These are phyloP conservation scores for Cladorrhinum sp. DNA, from an alignment of 2,329 filamentous ascomycete genomes.

Conservation along the genomic window DNA sequence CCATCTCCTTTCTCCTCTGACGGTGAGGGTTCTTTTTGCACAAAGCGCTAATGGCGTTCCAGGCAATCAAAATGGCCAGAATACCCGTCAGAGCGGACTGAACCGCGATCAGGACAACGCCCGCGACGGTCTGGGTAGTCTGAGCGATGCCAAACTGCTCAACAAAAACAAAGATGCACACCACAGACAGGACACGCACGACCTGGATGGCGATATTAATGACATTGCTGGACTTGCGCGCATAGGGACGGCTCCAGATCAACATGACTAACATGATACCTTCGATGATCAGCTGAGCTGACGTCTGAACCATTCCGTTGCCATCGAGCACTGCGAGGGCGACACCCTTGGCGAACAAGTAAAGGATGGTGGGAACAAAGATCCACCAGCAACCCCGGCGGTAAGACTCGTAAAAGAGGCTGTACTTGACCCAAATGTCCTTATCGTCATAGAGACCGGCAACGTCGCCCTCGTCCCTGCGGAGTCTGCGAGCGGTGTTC, in stretches of 20 bases:
- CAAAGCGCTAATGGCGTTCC: constrained; percentile 82
- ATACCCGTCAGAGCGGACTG: constrained; percentile 80
- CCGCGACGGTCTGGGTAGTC: constrained; percentile 90
- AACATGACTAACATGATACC: constrained; percentile 73
- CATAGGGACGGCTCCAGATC: constrained; percentile 81
- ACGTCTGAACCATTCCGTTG: constrained; percentile 77
- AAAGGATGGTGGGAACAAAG: constrained; percentile 84
- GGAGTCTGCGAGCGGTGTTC: constrained; percentile 69
- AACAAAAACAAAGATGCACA: constrained; percentile 88
- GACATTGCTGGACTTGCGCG: constrained; percentile 81
- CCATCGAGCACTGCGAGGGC: constrained; percentile 83
- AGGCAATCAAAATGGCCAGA: constrained; percentile 80
- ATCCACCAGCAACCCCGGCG: constrained; percentile 96
- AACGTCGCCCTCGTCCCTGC: constrained; percentile 70
- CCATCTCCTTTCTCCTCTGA: constrained; percentile 82
- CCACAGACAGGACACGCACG: constrained; percentile 83
- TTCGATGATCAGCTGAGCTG: constrained; percentile 79
- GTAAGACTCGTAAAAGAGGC: constrained; percentile 94
- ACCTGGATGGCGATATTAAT: constrained; percentile 92
- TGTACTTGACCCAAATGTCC: constrained; percentile 90
- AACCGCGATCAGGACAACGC: constrained; percentile 88
- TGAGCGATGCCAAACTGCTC: constrained; percentile 86
- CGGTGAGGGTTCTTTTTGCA: constrained; percentile 88
- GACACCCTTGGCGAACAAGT: constrained; percentile 86
- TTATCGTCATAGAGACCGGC: constrained; percentile 81